Base-by-base conservation (phyloP, 2,329 filamentous ascomycete genomes). In the Chaetomium olivaceum region DNA sequence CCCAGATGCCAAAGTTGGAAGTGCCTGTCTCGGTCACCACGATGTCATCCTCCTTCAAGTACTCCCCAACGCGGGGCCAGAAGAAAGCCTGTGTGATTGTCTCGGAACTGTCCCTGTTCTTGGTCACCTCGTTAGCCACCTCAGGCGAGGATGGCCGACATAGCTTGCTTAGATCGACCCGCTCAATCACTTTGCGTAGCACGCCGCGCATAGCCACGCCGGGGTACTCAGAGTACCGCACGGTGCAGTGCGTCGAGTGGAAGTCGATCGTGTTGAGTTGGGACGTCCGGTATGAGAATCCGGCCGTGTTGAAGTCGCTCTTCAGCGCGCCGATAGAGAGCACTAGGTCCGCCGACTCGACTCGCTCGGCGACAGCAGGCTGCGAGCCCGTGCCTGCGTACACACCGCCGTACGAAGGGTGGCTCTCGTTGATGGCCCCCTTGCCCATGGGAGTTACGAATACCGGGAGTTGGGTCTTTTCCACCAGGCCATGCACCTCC, bases 371-470 rank as follows among this genome's bases (percentile, higher is more conserved):
- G 27, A 91, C 89, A 46, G 84, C 83, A 0, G 86, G 82, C 61
- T 89, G 85, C 36, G 89, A 92, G 43, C 89, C 91, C 65, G 85
- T 84, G n/a, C 93, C 93, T 9, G 90, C 90, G 76, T 96, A 96
- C 5, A 96, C 91, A 69, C 93, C 93, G 25, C 91, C 91, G 71
- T 90, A 96, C 73, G 86, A 90, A n/a, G 84, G 80, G 56, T 90
- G 83, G 1, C 85, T 85, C 77, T 97, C 92, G 72, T 95, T 85
- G 56, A 97, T 85, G 23, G 91, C 90, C 21, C 92, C 87, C 79
- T 96, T 96, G 56, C 92, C 92, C 90, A 96, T 96, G 2, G 92
- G 91, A 0, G 92, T 90, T n/a, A 93, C 91, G 72, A 95, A 96
- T 0, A 91, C 89, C 4, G 93, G 92, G 8, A 96, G 80, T 4